A percentile compares a stretch with the other conserved stretches of the same genome.
phyloP scores from a whole-genome alignment of 257 asterid genomes.

The Sherardia arvensis region DNA sequence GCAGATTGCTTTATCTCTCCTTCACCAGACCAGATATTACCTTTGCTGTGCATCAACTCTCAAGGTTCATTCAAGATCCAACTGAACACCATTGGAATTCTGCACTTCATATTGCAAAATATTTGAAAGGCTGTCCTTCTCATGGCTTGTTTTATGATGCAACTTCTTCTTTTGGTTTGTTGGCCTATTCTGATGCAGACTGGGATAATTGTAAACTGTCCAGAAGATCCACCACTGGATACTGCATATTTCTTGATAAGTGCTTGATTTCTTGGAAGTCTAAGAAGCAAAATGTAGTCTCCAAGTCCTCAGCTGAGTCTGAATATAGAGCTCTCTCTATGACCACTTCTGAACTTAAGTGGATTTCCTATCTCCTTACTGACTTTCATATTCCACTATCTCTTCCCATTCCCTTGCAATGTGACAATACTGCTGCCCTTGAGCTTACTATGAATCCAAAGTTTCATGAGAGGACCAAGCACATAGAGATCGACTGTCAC shows the following conservation, averaged over 20 bases:
- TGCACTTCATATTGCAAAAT: no score
- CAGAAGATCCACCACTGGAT: neutral
- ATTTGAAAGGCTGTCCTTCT: no score
- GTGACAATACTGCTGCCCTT: neutral
- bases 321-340: neutral
- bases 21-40: no score
- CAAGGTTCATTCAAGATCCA: no score
- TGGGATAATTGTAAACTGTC: neutral
- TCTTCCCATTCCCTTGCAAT: no score
- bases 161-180: neutral
- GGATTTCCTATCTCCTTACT: neutral
- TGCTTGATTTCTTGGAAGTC: no score
- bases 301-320: neutral
- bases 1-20: no score
- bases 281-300: no score
- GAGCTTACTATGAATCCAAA: neutral
- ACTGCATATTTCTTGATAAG: neutral
- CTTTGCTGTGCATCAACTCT: no score
- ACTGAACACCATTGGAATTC: no score
- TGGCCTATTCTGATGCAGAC: neutral
- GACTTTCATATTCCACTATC: neutral
- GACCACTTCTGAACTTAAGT: neutral
- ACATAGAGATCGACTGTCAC: neutral
- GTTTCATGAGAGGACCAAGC: neutral
- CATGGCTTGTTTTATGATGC: no score